Conservation (phyloP, 441 rosid genomes). For the Heliophila coronopifolia region DNA sequence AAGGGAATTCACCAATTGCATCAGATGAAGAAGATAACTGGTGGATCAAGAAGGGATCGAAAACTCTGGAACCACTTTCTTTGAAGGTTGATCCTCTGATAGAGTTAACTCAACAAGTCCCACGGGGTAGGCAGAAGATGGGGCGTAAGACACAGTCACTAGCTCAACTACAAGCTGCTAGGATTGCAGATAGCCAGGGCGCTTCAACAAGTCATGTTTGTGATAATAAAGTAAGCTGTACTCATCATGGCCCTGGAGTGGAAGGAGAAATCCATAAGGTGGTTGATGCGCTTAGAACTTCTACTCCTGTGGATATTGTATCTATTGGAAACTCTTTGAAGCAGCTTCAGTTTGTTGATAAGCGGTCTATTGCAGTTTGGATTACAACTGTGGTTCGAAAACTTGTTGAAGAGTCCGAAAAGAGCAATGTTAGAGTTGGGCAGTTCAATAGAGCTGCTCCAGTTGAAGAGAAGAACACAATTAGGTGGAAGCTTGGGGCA, state of each 20-base stretch:
- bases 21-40: slow-evolving; percentile 93
- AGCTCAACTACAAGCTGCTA: slow-evolving; percentile 88
- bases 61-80: slow-evolving; percentile 44
- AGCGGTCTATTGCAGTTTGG: slow-evolving; percentile 76
- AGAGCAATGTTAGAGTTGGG: slow-evolving; percentile 49
- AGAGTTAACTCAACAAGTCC: slow-evolving; percentile 63
- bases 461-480: slow-evolving; percentile 55
- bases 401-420: slow-evolving; percentile 81
- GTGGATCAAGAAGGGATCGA: slow-evolving; percentile 85
- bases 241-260: slow-evolving; percentile 48
- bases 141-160: slow-evolving; percentile 85
- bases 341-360: slow-evolving; percentile 70
- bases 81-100: slow-evolving; percentile 60
- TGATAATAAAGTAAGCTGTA: slow-evolving; percentile 67
- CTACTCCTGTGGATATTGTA: slow-evolving; percentile 50
- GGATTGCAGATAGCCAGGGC: slow-evolving; percentile 98
- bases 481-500: slow-evolving; percentile 88
- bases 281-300: slow-evolving; percentile 47
- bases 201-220: slow-evolving; percentile 97
- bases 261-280: slow-evolving; percentile 55
- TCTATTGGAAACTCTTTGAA: slow-evolving; percentile 74
- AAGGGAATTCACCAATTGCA: slow-evolving; percentile 60
- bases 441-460: slow-evolving; percentile 53
- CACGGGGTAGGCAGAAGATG: slow-evolving; percentile 82
- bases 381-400: slow-evolving; percentile 60